Base-by-base conservation (phyloP, 148 eudicot species). In the Rhododendron simsii region DNA sequence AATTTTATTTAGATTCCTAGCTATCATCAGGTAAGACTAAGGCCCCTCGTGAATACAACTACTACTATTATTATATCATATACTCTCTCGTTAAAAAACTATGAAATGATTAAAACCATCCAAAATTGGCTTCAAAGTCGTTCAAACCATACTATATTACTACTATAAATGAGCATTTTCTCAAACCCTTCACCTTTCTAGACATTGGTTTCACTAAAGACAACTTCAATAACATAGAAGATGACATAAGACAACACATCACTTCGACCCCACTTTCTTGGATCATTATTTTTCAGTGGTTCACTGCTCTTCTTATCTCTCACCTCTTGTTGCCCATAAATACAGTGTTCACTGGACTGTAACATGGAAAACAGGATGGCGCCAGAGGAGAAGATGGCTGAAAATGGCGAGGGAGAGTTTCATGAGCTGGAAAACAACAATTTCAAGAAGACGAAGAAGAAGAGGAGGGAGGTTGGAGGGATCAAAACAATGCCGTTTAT, bases 401-500 rank as follows among this genome's bases (percentile, higher is more conserved):
- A 48, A 79, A 48, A 79, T 44, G 86, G 47, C 13, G 55, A 77
- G 20, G 88, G 65, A 50, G 86, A 88, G 57, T 89, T 78, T 57
- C 86, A 86, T 81, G 88, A 86, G 41, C 48, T 5, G 80, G 81
- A 85, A 26, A 86, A 86, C 84, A 84, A 88, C 84, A 28, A 3
- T 30, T 69, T 75, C 65, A 26, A 83, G 85, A 83, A 39, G 37
- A 87, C 82, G 82, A 88, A 78, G 80, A 73, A 74, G 81, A 73
- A 11, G 74, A 63, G 28, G 73, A 69, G 23, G 69, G 69, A 85
- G 88, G 91, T 85, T 18, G 98, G 98, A 3, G 98, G 98, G 30
- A 87, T 95, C 47, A 89, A 84, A 90, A 94, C 96, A 45, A 92
- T 95, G 96, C 98, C 98, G 18, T 95, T 95, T 88, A 95, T 95